Evolutionary conservation across 2,329 filamentous ascomycete species (phyloP), one percentile per base, ranked within the genome.

Genomic region (Fusarium circinatum): DNA sequence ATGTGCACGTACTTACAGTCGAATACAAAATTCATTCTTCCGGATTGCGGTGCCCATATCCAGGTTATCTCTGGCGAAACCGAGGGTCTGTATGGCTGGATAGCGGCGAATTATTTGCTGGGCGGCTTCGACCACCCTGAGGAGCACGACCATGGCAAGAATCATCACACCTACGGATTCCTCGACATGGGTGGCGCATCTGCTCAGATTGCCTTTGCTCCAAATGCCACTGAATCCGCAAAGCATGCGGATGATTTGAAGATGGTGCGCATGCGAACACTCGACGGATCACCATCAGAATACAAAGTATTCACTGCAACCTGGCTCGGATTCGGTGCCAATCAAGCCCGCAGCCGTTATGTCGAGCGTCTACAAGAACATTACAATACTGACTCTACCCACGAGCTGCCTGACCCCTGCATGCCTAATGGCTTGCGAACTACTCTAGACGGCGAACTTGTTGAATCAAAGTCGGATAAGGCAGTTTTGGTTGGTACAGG

Each of bases 181-280:
- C 85, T 99, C 69, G 96, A 99, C 80, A 99, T 99, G 97, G 96
- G 96, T 56, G 96, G 96, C 58, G 96, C 96, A 32, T 98, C 96
- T 0, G 96, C 96, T 22, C 96, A 99, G 83, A 98, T 99, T 79
- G 96, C 97, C 1, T 99, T 99, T 82, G 96, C 95, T 5, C 96
- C 96, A 3, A 99, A 99, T 82, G 85, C 89, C 8, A 98, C 96
- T 3, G 96, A 99, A 81, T 92, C 95, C 4, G 89, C 91, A 78
- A 96, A 95, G 79, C 97, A 99, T 81, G 92, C 94, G 1, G 89
- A 98, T 71, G 95, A 98, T 80, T 85, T 99, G 62, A 98, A 95
- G 73, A 82, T 98, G 20, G 84, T 99, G 66, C 92, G 96, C 55
- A 85, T 99, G 84, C 90, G 97, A 71, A 96, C 91, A 6, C 83